A percentile compares a stretch with the other conserved stretches of the same genome.
Evolutionary conservation across 2,329 filamentous ascomycete genomes (phyloP).

Genomic region (Pseudocercospora fuligena): DNA sequence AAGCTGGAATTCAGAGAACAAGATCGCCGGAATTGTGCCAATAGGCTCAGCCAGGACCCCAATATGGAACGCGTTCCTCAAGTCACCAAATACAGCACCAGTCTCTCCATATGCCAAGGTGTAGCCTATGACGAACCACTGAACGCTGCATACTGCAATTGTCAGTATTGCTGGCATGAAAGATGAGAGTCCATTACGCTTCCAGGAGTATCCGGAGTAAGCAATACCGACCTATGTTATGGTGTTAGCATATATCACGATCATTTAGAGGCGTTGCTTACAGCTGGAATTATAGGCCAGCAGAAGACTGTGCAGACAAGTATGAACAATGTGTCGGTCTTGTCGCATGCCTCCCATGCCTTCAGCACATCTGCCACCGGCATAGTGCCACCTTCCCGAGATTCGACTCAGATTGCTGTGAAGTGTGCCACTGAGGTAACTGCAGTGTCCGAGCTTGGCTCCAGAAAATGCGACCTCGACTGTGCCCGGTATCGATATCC

Average conservation of each 20-base stretch:
- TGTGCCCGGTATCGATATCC: not conserved
- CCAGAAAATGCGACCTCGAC: not conserved
- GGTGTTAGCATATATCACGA: not conserved
- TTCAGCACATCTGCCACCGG: slow-evolving; percentile 4
- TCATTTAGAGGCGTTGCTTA: not conserved
- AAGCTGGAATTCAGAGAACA: slow-evolving; percentile 59
- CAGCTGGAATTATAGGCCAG: slow-evolving; percentile 57
- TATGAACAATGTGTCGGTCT: slow-evolving; percentile 58
- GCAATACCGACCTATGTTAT: slow-evolving; percentile 50
- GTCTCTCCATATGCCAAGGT: slow-evolving; percentile 56
- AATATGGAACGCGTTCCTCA: slow-evolving; percentile 52
- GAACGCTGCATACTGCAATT: slow-evolving; percentile 55
- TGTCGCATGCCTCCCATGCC: slow-evolving; percentile 52
- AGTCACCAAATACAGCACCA: slow-evolving; percentile 51
- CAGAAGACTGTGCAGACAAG: slow-evolving; percentile 58
- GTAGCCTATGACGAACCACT: slow-evolving; percentile 58
- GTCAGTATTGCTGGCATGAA: slow-evolving; percentile 55
- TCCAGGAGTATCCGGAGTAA: slow-evolving; percentile 56
- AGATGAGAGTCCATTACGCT: slow-evolving; percentile 54
- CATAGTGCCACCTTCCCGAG: not conserved
- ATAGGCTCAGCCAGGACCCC: slow-evolving; percentile 55
- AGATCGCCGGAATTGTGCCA: slow-evolving; percentile 55
- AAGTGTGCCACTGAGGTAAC: not conserved
- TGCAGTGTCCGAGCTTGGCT: not conserved
- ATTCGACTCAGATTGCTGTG: not conserved